Percentiles rank a stretch among this genome's conserved stretches.
Conservation (phyloP, 495 filamentous ascomycete genomes). For the Hypoxylon crocopeplum region DNA sequence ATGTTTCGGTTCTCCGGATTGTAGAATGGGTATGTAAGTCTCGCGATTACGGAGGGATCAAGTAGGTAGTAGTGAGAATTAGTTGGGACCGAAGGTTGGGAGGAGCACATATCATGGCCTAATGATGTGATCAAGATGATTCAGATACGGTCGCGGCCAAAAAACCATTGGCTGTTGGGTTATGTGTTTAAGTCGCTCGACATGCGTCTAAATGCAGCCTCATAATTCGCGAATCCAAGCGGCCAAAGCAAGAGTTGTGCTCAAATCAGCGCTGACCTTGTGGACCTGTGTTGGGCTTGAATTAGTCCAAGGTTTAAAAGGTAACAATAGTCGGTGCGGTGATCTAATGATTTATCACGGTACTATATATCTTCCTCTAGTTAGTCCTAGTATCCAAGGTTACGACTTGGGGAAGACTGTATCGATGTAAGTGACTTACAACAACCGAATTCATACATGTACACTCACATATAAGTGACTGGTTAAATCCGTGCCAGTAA, state of each 20-base stretch:
- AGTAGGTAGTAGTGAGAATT: conserved; percentile 11
- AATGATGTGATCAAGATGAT: conserved; percentile 37
- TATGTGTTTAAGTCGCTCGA: conserved; percentile 17
- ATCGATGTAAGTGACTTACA: too few species aligned
- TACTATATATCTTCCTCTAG: too few species aligned
- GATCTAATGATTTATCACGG: too few species aligned
- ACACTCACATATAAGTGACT: too few species aligned
- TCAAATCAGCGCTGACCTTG: conserved; percentile 19
- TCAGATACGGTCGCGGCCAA: conserved; percentile 31
- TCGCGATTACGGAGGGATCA: conserved; percentile 31
- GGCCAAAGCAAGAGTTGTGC: conserved; percentile 9
- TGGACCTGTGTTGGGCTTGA: conserved; percentile 31
- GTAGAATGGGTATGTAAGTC: not conserved
- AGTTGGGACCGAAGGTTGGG: not conserved
- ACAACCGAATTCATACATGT: too few species aligned
- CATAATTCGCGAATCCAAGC: conserved; percentile 1
- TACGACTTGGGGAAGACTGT: too few species aligned
- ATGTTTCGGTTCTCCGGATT: conserved; percentile 9
- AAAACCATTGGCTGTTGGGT: conserved; percentile 19
- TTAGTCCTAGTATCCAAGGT: too few species aligned
- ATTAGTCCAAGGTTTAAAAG: conserved; percentile 20
- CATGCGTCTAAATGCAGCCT: conserved; percentile 20
- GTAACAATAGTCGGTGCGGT: too few species aligned
- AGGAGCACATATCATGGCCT: conserved; percentile 19
- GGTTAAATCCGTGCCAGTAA: not conserved